Evolutionary conservation across 345 rosid genomes (phyloP).

Genomic region (Eucalyptus albens): DNA sequence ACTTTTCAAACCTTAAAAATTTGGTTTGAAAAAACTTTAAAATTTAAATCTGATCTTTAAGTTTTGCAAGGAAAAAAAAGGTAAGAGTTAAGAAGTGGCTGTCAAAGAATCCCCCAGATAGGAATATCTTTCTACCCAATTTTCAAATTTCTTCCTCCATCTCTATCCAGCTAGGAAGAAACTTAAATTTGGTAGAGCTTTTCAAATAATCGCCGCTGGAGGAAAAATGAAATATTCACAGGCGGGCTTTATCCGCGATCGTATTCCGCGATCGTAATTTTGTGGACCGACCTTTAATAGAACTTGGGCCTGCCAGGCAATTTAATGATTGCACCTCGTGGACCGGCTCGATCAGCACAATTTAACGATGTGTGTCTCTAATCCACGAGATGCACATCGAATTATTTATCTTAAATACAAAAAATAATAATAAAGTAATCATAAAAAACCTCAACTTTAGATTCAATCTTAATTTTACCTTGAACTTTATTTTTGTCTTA

Average conservation of each 20-base stretch:
- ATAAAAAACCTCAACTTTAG: background rate
- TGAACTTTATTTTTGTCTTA: background rate
- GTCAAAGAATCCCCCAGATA: background rate
- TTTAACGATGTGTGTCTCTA: too few relatives aligned
- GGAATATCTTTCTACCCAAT: background rate
- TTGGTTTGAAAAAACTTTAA: too few relatives aligned
- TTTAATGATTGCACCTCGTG: background rate
- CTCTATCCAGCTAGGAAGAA: background rate
- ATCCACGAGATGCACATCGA: background rate
- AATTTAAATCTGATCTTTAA: background rate
- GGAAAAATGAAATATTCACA: background rate
- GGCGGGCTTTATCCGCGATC: background rate
- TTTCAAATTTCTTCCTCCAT: background rate
- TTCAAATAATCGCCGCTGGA: background rate
- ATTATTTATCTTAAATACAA: background rate
- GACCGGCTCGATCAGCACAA: background rate
- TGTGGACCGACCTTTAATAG: background rate
- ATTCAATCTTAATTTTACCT: background rate
- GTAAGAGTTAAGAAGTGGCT: background rate
- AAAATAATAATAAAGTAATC: background rate
- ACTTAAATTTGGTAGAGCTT: background rate
- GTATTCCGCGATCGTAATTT: background rate
- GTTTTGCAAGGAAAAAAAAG: background rate
- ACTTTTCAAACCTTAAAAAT: background rate
- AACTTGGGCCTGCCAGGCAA: background rate